Evolutionary conservation across 2,329 filamentous ascomycete genomes (phyloP).

Genomic region (Cercospora zeina): DNA sequence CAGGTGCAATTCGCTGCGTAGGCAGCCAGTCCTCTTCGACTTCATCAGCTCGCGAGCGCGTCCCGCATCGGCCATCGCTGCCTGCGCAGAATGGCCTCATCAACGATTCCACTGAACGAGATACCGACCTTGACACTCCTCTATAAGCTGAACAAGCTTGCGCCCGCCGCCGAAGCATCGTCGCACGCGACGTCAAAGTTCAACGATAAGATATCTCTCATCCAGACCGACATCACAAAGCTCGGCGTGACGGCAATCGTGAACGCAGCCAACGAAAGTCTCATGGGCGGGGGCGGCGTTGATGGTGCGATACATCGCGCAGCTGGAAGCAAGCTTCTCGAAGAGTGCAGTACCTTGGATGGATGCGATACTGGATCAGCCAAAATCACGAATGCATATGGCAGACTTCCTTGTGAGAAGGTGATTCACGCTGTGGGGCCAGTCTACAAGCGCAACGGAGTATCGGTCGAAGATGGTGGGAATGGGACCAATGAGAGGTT

Average conservation of each 20-base stretch:
- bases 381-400: conserved; percentile 78
- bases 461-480: conserved; percentile 16
- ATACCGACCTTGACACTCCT: conserved; percentile 66
- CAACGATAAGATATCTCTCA: conserved; percentile 70
- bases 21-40: neutral
- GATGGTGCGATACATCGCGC: conserved; percentile 74
- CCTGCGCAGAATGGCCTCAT: conserved; percentile 11
- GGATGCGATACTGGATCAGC: conserved; percentile 78
- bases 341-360: conserved; percentile 69
- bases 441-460: conserved; percentile 58
- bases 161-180: conserved; percentile 36
- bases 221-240: conserved; percentile 78
- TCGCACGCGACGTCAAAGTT: conserved; percentile 51
- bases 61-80: neutral
- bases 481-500: conserved; percentile 46
- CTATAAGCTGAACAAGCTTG: conserved; percentile 61
- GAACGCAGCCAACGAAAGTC: conserved; percentile 80
- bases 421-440: conserved; percentile 93
- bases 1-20: neutral
- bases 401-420: conserved; percentile 67
- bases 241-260: conserved; percentile 80
- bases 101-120: conserved; percentile 49
- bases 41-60: neutral
- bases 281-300: conserved; percentile 87
- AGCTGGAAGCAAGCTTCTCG: conserved; percentile 67